These are phyloP conservation scores for Dictyostelium intermedium DNA, from an alignment of 78 protist species.

Conservation along the genomic window DNA sequence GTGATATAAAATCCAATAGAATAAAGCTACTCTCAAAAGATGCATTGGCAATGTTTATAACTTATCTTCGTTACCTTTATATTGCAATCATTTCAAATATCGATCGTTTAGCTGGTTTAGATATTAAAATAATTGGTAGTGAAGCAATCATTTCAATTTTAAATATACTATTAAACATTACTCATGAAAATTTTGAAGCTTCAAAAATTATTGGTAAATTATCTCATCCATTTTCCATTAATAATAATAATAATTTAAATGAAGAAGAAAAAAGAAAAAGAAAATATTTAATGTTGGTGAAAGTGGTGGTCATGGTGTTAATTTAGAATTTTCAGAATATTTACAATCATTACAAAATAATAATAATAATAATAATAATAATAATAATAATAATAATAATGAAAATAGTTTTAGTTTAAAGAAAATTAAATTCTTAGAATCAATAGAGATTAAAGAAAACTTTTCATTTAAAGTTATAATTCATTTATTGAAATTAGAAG, in stretches of 20 bases:
- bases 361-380: too few species aligned
- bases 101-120: conserved; percentile 60
- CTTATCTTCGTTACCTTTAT: conserved; percentile 33
- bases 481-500: conserved; percentile 32
- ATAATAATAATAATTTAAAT: background rate
- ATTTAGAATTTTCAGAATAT: conserved; percentile 3
- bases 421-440: conserved; percentile 14
- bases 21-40: background rate
- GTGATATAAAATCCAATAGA: conserved; percentile 25
- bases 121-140: conserved; percentile 52
- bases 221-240: background rate
- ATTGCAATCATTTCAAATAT: conserved; percentile 3
- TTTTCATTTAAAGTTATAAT: conserved; percentile 37
- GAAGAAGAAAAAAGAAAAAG: background rate
- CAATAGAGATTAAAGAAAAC: background rate
- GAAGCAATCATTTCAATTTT: conserved; percentile 48
- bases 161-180: conserved; percentile 36
- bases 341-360: background rate
- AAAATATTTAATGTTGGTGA: background rate
- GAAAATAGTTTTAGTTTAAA: background rate
- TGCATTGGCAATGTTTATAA: conserved; percentile 7
- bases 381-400: background rate
- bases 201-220: conserved; percentile 21
- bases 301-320: background rate
- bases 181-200: conserved; percentile 27